Conservation (phyloP, 106 monocot genomes). For the Allium fistulosum region DNA sequence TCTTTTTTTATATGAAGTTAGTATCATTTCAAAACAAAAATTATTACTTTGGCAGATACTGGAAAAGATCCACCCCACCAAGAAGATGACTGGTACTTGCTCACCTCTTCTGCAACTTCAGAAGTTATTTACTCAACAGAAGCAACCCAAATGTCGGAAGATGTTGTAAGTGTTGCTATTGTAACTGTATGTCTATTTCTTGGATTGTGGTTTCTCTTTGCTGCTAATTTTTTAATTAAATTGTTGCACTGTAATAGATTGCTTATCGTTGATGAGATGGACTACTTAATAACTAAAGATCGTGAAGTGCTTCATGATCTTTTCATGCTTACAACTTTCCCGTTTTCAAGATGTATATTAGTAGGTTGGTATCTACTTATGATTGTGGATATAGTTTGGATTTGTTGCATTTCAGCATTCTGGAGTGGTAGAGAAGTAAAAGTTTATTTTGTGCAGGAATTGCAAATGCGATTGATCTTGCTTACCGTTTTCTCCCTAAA, state of each 20-base stretch:
- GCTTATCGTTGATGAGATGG: slow-evolving; percentile 84
- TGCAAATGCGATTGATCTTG: slow-evolving; percentile 92
- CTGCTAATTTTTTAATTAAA: not conserved
- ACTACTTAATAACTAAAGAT: slow-evolving; percentile 92
- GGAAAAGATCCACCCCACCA: slow-evolving; percentile 27
- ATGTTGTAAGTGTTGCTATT: slow-evolving; percentile 49
- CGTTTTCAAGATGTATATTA: slow-evolving; percentile 70
- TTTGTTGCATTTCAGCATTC: not conserved
- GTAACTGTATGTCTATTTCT: not conserved
- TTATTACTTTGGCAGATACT: slow-evolving; percentile 42
- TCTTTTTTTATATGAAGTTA: too few relatives aligned
- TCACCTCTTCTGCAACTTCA: slow-evolving; percentile 62
- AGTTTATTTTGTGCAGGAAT: slow-evolving; percentile 46
- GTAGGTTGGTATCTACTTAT: slow-evolving; percentile 46
- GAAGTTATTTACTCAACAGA: slow-evolving; percentile 43
- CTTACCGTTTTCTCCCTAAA: slow-evolving; percentile 92
- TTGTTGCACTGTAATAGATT: slow-evolving; percentile 28
- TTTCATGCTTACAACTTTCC: slow-evolving; percentile 90
- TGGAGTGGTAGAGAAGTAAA: not conserved
- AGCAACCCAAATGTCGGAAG: slow-evolving; percentile 16
- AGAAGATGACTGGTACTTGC: slow-evolving; percentile 24
- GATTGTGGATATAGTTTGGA: not conserved
- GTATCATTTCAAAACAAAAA: too few relatives aligned
- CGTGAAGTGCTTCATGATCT: slow-evolving; percentile 84
- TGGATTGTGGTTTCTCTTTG: not conserved